Evolutionary conservation across 2,329 filamentous ascomycete species (phyloP), one percentile per base, ranked within the genome.

Genomic region (Fusarium brevicatenulatum): DNA sequence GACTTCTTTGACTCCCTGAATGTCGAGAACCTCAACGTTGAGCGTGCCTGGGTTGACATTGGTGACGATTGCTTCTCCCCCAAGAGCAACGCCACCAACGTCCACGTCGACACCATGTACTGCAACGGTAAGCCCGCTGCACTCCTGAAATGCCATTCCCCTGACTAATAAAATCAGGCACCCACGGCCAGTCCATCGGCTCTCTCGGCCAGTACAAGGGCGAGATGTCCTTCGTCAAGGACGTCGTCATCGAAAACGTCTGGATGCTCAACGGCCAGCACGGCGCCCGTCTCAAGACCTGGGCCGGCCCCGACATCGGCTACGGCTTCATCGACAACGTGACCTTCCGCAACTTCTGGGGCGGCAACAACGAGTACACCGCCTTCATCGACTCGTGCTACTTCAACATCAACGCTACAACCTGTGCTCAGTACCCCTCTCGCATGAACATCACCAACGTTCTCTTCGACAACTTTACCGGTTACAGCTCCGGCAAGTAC

Each of bases 301-400:
- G 75, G 75, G 75, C 75, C 1, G 75, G 75, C 1, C 71, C 72
- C 1, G 72, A 71, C 9, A 63, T 76, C 2, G 75, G 75, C 42
- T 71, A 77, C 37, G 75, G 75, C 16, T 75, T 72, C 52, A 70
- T 77, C 42, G 69, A 77, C 55, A 77, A 77, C 40, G 61, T 77
- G 10, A 77, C 75, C 0, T 77, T 77, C 73, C 73, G 73, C 36
- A 77, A 77, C 56, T 73, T 77, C 50, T 77, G 75, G 75, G 73
- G 67, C 18, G 75, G 58, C 3, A 73, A 71, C 68, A 77, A 75
- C 43, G 75, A 77, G n/a, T 77, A 76, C 58, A 58, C 63, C 2
- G 73, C 69, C 3, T 77, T 73, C 34, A 70, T 77, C 28, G 75
- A 77, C 54, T 77, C 75, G 1, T 77, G 75, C 57, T 77, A 77